phyloP scores from a whole-genome alignment of 2,329 filamentous ascomycete species.

The Calonectria pauciramosa region DNA sequence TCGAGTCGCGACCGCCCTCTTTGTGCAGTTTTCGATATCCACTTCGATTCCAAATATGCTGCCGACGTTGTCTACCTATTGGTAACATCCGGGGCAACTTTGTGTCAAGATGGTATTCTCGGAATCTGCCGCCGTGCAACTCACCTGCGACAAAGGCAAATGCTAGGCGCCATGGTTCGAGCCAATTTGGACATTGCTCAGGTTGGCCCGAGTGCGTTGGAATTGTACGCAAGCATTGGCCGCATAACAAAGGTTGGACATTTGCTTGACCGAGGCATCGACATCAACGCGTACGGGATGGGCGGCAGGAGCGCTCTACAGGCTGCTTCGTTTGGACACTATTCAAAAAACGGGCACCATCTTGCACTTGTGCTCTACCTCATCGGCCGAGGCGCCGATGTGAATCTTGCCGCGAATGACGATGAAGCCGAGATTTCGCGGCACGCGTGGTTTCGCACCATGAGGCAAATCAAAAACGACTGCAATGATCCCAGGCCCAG shows the following conservation, averaged over 20 bases:
- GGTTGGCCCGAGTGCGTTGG: not conserved
- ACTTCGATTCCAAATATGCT: not conserved
- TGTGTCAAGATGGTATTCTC: not conserved
- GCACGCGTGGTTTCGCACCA: no score
- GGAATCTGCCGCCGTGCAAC: not conserved
- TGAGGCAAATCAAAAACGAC: not conserved
- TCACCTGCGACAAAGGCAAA: not conserved
- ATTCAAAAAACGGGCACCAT: no score
- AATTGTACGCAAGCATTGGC: not conserved
- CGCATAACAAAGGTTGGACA: not conserved
- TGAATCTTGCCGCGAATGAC: not conserved
- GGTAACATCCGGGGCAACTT: not conserved
- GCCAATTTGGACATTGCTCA: not conserved
- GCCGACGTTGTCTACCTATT: not conserved
- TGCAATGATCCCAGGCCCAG: no score
- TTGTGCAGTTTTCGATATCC: no score
- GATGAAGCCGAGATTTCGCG: no score
- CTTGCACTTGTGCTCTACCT: not conserved
- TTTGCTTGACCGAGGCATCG: not conserved
- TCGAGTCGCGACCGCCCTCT: no score
- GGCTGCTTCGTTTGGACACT: no score
- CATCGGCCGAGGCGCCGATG: not conserved
- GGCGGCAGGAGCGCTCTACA: not conserved
- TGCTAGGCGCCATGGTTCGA: not conserved
- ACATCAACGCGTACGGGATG: not conserved